These are phyloP conservation scores for Inonotus obliquus DNA, from an alignment of 1,284 basidiomycete genomes.

Conservation along the genomic window DNA sequence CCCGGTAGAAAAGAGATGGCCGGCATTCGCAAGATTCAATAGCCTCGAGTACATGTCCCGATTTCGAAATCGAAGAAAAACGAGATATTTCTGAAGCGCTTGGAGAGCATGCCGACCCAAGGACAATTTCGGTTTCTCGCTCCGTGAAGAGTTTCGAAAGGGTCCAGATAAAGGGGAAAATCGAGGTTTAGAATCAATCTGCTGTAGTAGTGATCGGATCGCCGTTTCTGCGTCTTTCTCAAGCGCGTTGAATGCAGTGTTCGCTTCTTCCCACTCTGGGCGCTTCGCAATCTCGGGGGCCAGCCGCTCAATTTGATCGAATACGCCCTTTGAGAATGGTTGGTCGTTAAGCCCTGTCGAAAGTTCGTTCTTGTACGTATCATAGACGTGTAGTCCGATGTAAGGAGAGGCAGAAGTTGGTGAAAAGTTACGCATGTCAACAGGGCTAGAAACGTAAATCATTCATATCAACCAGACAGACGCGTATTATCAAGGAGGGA, in stretches of 20 bases:
- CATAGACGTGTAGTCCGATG: slow-evolving; percentile 46
- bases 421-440: slow-evolving; percentile 17
- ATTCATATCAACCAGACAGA: not conserved
- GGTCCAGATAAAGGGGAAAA: slow-evolving; percentile 22
- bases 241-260: slow-evolving; percentile 36
- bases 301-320: slow-evolving; percentile 37
- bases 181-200: slow-evolving; percentile 20
- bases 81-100: slow-evolving; percentile 42
- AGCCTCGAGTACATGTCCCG: slow-evolving; percentile 37
- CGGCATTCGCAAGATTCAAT: slow-evolving; percentile 4
- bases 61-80: slow-evolving; percentile 53
- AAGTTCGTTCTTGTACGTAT: slow-evolving; percentile 45
- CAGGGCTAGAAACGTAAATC: slow-evolving; percentile 14
- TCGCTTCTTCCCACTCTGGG: slow-evolving; percentile 34
- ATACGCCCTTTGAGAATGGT: slow-evolving; percentile 30
- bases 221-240: slow-evolving; percentile 37
- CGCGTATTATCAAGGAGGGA: not conserved
- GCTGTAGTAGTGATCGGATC: slow-evolving; percentile 32
- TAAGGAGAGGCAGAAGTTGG: slow-evolving; percentile 28
- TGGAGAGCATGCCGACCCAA: slow-evolving; percentile 33
- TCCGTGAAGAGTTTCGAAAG: not conserved
- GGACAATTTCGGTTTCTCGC: slow-evolving; percentile 10
- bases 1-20: slow-evolving; percentile 24
- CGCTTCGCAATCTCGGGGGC: slow-evolving; percentile 32
- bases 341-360: slow-evolving; percentile 36